Base-by-base conservation (phyloP, 2,329 filamentous ascomycete genomes). In the Trichoderma sp. region DNA sequence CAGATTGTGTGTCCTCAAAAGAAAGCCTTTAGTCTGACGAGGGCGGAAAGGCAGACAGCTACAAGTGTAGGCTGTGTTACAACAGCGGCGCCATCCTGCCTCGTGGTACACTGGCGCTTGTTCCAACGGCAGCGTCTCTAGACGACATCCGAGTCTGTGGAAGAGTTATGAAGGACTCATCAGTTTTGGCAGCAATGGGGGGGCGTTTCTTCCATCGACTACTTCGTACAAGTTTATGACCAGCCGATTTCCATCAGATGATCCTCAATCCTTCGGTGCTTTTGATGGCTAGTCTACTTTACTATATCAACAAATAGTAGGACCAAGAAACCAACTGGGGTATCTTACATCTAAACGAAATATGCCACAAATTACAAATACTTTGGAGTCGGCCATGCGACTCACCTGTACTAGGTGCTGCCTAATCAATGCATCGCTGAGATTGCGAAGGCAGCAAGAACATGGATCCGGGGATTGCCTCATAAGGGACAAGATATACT, bases 1-100 rank as follows among this genome's bases (percentile, higher is more conserved):
- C 28, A 51, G 16, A 32, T 16, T 10, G 39, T n/a, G 24, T n/a
- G 18, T n/a, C 13, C n/a, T n/a, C n/a, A 5, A 49, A 49, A n/a
- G n/a, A 21, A n/a, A 49, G n/a, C 21, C n/a, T 21, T 10, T 4
- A 21, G 5, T 49, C n/a, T n/a, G 43, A 21, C 4, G 5, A 8
- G 43, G n/a, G 1, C n/a, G 10, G 24, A 24, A 49, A 11, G 46
- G n/a, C 5, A 18, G 16, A n/a, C 39, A 18, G 46, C 51, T 16
- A 24, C 24, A 14, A 32, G 16, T 39, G 30, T 39, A 32, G 52
- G 18, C 26, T 30, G 68, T 54, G 61, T 58, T 46, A 55, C 68
- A 32, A 32, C 58, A 56, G 66, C 66, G 52, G 66, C 49, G 37
- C 34, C 55, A 56, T 61, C 28, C 46, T 51, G 18, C 16, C 16